These are phyloP conservation scores for Eucalyptus erythrocorys DNA, from an alignment of 345 rosid genomes.

Conservation along the genomic window DNA sequence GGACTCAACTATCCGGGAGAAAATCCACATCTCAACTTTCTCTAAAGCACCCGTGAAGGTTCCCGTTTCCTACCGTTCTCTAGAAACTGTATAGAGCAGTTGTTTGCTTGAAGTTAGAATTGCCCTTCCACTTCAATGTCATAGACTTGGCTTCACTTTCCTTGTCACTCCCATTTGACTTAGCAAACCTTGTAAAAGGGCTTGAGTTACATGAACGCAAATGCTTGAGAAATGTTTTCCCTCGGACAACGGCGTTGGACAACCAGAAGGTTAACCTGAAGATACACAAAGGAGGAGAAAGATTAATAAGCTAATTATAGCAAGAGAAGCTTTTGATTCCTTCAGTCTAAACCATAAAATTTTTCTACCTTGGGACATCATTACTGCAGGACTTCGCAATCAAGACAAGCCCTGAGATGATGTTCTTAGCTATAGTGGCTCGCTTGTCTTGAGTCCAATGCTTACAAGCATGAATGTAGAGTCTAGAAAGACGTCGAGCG, in stretches of 20 bases:
- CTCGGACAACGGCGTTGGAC: constrained; percentile 74
- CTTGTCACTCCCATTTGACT: constrained; percentile 35
- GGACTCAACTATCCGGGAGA: constrained; percentile 86
- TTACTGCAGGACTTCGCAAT: constrained; percentile 80
- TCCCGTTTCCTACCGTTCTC: constrained; percentile 92
- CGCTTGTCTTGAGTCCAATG: constrained; percentile 56
- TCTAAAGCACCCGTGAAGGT: constrained; percentile 66
- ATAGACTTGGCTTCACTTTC: constrained; percentile 16
- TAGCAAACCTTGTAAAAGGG: constrained; percentile 25
- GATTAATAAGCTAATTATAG: background rate
- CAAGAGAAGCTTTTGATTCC: background rate
- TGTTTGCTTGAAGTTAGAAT: constrained; percentile 14
- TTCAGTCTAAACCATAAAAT: background rate
- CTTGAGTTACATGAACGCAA: constrained; percentile 40
- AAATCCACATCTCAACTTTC: constrained; percentile 84
- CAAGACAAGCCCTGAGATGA: constrained; percentile 78
- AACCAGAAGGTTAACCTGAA: constrained; percentile 89
- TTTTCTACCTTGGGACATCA: constrained; percentile 76
- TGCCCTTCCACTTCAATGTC: constrained; percentile 33
- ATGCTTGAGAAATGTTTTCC: constrained; percentile 71
- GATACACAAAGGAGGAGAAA: background rate
- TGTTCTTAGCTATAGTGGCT: constrained; percentile 71
- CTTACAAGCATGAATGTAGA: constrained; percentile 84
- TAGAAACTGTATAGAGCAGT: constrained; percentile 27
- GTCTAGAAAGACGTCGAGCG: constrained; percentile 89